These are phyloP conservation scores for Acanthamoeba castellanii DNA, from an alignment of 208 protist species.

Conservation along the genomic window DNA sequence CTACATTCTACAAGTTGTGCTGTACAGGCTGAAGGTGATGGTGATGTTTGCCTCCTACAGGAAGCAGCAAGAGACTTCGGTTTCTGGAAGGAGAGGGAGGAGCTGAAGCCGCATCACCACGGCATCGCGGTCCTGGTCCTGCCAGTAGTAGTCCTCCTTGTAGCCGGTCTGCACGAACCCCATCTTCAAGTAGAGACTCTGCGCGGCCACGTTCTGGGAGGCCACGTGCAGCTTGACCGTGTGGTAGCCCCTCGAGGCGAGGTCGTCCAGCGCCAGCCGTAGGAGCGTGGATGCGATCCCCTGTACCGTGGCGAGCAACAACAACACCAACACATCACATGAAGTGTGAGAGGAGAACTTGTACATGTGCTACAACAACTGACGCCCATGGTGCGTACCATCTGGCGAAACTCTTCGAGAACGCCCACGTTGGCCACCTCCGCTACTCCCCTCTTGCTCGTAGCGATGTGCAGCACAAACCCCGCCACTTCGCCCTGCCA, in stretches of 20 bases:
- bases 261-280: not conserved
- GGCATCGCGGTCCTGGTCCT: not conserved
- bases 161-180: not conserved
- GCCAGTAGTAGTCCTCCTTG: not conserved
- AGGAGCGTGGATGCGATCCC: not conserved
- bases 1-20: too few relatives aligned
- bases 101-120: not conserved
- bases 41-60: not conserved
- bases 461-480: not conserved
- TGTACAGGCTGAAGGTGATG: too few relatives aligned
- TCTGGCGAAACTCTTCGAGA: constrained; percentile 16
- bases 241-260: not conserved
- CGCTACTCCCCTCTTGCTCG: not conserved
- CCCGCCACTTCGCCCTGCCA: not conserved
- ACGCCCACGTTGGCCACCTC: constrained; percentile 13
- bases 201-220: not conserved
- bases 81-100: not conserved
- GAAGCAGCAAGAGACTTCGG: not conserved
- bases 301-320: not conserved
- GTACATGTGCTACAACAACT: too few relatives aligned
- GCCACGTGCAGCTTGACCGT: constrained; percentile 11
- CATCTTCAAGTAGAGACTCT: constrained; percentile 13
- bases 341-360: not conserved
- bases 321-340: not conserved
- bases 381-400: too few relatives aligned